phyloP scores from a whole-genome alignment of 495 filamentous ascomycete genomes.

The Immersiella caudata region DNA sequence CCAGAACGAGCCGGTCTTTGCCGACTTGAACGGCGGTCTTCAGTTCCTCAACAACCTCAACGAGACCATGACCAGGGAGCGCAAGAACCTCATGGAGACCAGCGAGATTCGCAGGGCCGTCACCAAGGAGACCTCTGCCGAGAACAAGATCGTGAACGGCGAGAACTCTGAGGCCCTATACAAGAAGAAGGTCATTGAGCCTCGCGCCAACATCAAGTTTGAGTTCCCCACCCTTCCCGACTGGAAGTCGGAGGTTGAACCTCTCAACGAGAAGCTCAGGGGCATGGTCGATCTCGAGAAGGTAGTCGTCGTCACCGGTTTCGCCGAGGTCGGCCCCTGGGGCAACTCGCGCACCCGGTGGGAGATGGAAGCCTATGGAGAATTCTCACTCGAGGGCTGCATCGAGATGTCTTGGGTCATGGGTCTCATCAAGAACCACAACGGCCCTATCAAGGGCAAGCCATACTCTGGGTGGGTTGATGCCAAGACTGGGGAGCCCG shows the following conservation, averaged over 20 bases:
- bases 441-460: constrained; percentile 96
- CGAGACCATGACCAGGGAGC: constrained; percentile 83
- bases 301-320: constrained; percentile 96
- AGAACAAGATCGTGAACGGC: constrained; percentile 97
- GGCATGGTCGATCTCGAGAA: constrained; percentile 99
- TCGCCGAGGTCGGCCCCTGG: constrained; percentile 96
- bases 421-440: constrained; percentile 98
- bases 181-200: constrained; percentile 88
- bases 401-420: constrained; percentile 99
- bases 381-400: constrained; percentile 97
- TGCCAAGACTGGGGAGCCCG: constrained; percentile 86
- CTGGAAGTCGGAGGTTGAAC: constrained; percentile 88
- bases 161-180: constrained; percentile 90
- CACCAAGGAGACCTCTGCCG: constrained; percentile 91
- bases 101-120: constrained; percentile 92
- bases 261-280: constrained; percentile 82
- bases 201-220: constrained; percentile 96
- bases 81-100: constrained; percentile 89
- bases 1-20: constrained; percentile 92
- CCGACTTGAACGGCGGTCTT: constrained; percentile 95
- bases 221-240: constrained; percentile 87
- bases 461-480: constrained; percentile 98
- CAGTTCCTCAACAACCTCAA: constrained; percentile 99
- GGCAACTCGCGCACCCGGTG: constrained; percentile 96
- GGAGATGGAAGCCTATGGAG: constrained; percentile 97